Percentiles rank a stretch among this genome's conserved stretches.
Evolutionary conservation across 1,284 basidiomycete genomes (phyloP).

Genomic region (Ganoderma resinaceum): DNA sequence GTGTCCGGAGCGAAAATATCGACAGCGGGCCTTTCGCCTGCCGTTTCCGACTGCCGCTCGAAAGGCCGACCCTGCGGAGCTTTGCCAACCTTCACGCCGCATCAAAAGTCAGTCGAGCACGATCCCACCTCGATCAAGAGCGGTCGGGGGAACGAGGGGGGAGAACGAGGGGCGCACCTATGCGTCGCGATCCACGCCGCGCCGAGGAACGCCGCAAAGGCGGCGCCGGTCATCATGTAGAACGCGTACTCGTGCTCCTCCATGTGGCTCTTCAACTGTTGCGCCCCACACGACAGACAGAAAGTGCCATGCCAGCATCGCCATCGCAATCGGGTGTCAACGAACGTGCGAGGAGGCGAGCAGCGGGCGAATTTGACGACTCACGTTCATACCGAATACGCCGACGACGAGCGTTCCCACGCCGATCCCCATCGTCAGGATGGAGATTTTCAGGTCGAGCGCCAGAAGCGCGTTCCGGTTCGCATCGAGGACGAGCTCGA

Average conservation of each 20-base stretch:
- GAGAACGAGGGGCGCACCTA: conserved; percentile 48
- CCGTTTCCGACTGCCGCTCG: conserved; percentile 30
- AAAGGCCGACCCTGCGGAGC: conserved; percentile 48
- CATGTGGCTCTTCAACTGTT: conserved; percentile 71
- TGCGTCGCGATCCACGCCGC: conserved; percentile 69
- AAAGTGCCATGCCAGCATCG: conserved; percentile 23
- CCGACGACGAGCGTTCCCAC: conserved; percentile 94
- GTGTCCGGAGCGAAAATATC: conserved; percentile 33
- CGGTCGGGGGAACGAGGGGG: conserved; percentile 1
- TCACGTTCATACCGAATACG: conserved; percentile 95
- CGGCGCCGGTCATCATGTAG: conserved; percentile 62
- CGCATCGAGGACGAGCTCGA: conserved; percentile 95
- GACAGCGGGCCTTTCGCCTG: conserved; percentile 26
- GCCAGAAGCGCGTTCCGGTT: conserved; percentile 94
- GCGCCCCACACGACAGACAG: conserved; percentile 7
- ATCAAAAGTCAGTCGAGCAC: conserved; percentile 3
- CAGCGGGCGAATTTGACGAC: conserved; percentile 41
- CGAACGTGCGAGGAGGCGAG: conserved; percentile 20
- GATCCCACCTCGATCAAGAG: conserved; percentile 1
- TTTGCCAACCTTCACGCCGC: conserved; percentile 46
- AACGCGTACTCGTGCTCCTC: conserved; percentile 77
- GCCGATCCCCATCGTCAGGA: conserved; percentile 91
- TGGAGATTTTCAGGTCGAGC: conserved; percentile 94
- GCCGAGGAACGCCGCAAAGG: conserved; percentile 58
- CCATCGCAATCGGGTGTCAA: conserved; percentile 13